Evolutionary conservation across 1,139 yeast genomes (phyloP).

Genomic region (Pichia cactophila): DNA sequence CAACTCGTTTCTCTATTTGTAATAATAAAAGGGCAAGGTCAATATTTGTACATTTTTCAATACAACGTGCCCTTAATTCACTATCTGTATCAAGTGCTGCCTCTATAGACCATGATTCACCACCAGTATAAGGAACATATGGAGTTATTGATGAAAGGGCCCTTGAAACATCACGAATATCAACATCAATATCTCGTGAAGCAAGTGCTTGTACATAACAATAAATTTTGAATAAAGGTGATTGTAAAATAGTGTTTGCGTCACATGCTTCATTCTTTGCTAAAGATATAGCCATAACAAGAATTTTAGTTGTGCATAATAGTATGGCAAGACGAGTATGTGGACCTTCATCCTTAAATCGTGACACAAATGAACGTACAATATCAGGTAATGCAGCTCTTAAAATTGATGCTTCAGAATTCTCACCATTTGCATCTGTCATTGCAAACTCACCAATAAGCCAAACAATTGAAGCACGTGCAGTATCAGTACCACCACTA

Average conservation of each 20-base stretch:
- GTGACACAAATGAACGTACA: constrained; percentile 49
- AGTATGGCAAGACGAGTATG: constrained; percentile 10
- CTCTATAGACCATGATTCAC: constrained; percentile 13
- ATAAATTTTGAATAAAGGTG: neutral
- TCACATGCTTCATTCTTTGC: neutral
- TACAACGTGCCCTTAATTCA: constrained; percentile 26
- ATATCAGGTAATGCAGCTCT: constrained; percentile 50
- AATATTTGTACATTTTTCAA: constrained; percentile 28
- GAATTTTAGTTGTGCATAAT: neutral
- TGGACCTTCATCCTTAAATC: constrained; percentile 39
- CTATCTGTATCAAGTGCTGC: constrained; percentile 3
- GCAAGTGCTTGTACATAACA: neutral
- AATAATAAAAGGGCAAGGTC: constrained; percentile 69
- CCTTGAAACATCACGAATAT: constrained; percentile 81
- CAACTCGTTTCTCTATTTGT: constrained; percentile 69
- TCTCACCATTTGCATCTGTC: constrained; percentile 8
- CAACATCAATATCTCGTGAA: constrained; percentile 57
- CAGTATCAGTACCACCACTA: constrained; percentile 27
- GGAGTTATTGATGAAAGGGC: constrained; percentile 48
- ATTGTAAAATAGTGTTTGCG: neutral
- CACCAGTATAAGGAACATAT: constrained; percentile 20
- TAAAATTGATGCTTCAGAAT: neutral
- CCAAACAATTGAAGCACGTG: constrained; percentile 86
- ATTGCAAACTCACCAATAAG: constrained; percentile 73
- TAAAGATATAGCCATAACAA: neutral